Evolutionary conservation across 2,329 filamentous ascomycete species (phyloP), one percentile per base, ranked within the genome.

Genomic region (Plenodomus lindquistii): DNA sequence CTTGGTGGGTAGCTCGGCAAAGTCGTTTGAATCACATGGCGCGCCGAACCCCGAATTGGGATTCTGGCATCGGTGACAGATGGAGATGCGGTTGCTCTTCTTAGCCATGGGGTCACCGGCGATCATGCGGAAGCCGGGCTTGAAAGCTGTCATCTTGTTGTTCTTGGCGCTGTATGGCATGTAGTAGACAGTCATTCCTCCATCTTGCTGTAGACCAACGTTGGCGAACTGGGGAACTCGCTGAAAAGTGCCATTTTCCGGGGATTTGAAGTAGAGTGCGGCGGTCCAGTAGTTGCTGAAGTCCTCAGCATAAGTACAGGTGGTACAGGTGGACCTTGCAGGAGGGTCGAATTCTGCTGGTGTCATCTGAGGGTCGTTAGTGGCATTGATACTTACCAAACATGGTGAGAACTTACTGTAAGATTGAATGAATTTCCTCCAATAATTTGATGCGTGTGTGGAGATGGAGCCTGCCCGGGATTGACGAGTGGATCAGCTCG

Each of bases 141-240:
- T 31, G 11, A 31, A 31, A 13, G 27, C 27, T 15, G 27, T 31
- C 27, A 31, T 31, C 27, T 31, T 31, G 27, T 31, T 31, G 27
- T 86, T 82, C 48, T 84, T 46, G 24, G 59, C 85, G 42, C 81
- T 79, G 68, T 87, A 86, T 3, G 89, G 82, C 47, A 95, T 84
- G 72, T 96, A 96, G 79, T 97, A 96, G 3, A 66, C 60, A 1
- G 63, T 67, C 61, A 64, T 64, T n/a, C 17, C 66, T 15, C 63
- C 63, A 34, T 62, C 55, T 35, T 65, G 62, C 38, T 64, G 59
- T 24, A 65, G 48, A 0, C 62, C 60, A 20, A 55, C 52, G 39
- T 67, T 67, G 46, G 59, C 62, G 27, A 51, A 62, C 34, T 65
- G 61, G 1, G 61, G 61, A 16, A 66, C 61, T 5, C 62, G 61